phyloP scores from a whole-genome alignment of 2,329 filamentous ascomycete genomes.

The Fusarium tuaranense region DNA sequence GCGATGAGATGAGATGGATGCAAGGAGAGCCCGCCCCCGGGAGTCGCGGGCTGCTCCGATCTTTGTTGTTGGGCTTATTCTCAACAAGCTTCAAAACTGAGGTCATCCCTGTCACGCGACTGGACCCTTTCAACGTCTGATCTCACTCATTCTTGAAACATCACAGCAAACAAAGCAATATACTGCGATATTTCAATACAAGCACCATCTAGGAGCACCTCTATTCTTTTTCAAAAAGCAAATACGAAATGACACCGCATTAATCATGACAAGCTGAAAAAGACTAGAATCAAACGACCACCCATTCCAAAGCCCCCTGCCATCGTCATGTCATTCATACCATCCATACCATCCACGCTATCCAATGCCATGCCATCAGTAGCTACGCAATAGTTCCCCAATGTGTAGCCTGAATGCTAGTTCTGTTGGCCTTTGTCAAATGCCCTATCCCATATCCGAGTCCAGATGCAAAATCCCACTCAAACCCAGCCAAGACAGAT shows the following conservation, averaged over 20 bases:
- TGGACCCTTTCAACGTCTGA: not conserved
- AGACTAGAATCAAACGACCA: not conserved
- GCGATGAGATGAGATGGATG: not conserved
- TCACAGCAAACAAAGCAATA: not conserved
- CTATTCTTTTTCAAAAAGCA: slow-evolving; percentile 10
- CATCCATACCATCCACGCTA: not conserved
- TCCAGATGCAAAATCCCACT: slow-evolving; percentile 15
- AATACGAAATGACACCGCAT: slow-evolving; percentile 17
- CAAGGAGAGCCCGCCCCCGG: not conserved
- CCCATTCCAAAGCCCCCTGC: slow-evolving; percentile 22
- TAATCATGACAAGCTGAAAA: slow-evolving; percentile 10
- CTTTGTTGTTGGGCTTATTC: slow-evolving; percentile 26
- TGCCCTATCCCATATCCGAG: slow-evolving; percentile 11
- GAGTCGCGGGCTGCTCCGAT: not conserved
- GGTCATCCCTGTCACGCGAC: slow-evolving; percentile 23
- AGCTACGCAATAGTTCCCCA: not conserved
- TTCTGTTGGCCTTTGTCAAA: slow-evolving; percentile 35
- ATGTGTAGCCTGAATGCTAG: slow-evolving; percentile 6
- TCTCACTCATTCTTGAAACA: not conserved
- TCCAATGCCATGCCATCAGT: not conserved
- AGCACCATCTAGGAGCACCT: not conserved
- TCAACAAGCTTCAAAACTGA: not conserved
- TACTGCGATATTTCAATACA: not conserved
- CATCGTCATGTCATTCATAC: slow-evolving; percentile 13
- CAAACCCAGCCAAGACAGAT: slow-evolving; percentile 7